These are phyloP conservation scores for Cystobasidium onofrii DNA, from an alignment of 768 basidiomycete genomes.

Conservation along the genomic window DNA sequence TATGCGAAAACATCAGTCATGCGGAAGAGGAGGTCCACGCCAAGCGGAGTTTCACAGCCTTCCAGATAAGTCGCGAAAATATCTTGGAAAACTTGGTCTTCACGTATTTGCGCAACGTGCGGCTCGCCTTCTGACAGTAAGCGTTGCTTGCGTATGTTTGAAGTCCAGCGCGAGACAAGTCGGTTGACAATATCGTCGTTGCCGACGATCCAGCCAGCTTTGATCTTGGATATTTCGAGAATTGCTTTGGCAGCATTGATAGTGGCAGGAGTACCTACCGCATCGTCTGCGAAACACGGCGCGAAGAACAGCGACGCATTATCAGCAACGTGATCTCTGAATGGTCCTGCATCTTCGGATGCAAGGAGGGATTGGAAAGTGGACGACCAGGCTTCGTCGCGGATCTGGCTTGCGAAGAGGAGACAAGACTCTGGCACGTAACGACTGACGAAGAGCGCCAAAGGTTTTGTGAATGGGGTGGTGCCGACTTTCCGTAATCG, in stretches of 20 bases:
- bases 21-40: conserved; percentile 82
- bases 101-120: conserved; percentile 43
- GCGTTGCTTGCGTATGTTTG: conserved; percentile 35
- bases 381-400: conserved; percentile 57
- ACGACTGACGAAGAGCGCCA: conserved; percentile 82
- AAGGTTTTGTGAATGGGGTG: conserved; percentile 85
- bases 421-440: conserved; percentile 78
- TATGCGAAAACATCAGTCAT: conserved; percentile 71
- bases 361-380: conserved; percentile 40
- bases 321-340: conserved; percentile 46
- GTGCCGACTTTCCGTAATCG: conserved; percentile 79
- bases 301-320: conserved; percentile 45
- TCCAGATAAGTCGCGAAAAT: conserved; percentile 65
- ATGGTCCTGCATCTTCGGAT: conserved; percentile 66
- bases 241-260: conserved; percentile 68
- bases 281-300: conserved; percentile 44
- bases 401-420: conserved; percentile 72
- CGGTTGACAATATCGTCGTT: conserved; percentile 59
- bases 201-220: conserved; percentile 64
- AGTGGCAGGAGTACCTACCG: conserved; percentile 42
- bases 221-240: conserved; percentile 62
- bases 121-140: conserved; percentile 35
- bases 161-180: conserved; percentile 39
- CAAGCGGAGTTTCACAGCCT: conserved; percentile 52
- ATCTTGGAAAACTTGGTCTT: conserved; percentile 57